Percentiles rank a stretch among this genome's conserved stretches.
Conservation (phyloP, 2,329 filamentous ascomycete genomes). For the Amauroascus niger region DNA sequence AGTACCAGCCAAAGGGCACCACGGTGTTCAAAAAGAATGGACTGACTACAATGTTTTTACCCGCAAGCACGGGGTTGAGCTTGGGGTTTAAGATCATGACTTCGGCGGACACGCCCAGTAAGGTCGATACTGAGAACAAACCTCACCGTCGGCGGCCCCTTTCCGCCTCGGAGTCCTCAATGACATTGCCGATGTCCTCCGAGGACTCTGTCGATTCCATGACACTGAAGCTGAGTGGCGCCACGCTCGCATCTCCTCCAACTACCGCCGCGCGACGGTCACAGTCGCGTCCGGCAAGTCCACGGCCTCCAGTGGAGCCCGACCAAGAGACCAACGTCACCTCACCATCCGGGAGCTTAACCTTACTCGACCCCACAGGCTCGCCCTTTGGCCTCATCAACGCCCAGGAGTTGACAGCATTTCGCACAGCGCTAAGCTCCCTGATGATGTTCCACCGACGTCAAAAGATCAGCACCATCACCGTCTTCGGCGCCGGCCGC, state of each 20-base stretch:
- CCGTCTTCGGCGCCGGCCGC: constrained; percentile 77
- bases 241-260: not conserved
- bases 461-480: constrained; percentile 60
- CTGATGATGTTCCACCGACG: constrained; percentile 57
- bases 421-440: constrained; percentile 54
- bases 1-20: constrained; percentile 54
- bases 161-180: not conserved
- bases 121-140: not conserved
- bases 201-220: not conserved
- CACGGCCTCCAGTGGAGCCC: constrained; percentile 27
- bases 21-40: constrained; percentile 52
- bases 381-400: constrained; percentile 55
- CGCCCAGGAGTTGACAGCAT: constrained; percentile 59
- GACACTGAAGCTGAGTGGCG: not conserved
- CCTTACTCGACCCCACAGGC: constrained; percentile 49
- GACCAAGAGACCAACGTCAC: constrained; percentile 28
- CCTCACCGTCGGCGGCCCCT: not conserved
- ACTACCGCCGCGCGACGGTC: not conserved
- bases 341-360: constrained; percentile 49
- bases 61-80: constrained; percentile 50
- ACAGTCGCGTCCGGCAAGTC: constrained; percentile 11
- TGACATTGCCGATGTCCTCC: not conserved
- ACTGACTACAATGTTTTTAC: constrained; percentile 57
- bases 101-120: constrained; percentile 27
- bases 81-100: constrained; percentile 59